Evolutionary conservation across 306 rosid genomes (phyloP).

Genomic region (Acacia melanoxylon): DNA sequence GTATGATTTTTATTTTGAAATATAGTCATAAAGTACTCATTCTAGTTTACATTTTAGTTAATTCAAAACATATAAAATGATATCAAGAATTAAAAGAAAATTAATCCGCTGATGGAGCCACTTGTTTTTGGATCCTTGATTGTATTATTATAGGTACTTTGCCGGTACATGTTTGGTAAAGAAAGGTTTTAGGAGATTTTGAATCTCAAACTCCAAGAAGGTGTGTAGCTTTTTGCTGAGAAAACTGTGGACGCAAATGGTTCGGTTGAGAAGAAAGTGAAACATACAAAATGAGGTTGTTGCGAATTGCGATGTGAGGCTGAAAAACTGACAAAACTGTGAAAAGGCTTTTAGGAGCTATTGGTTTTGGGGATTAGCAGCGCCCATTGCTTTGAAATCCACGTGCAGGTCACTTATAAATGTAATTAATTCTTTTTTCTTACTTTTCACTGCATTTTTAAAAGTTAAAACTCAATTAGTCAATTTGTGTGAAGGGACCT

Average conservation of each 20-base stretch:
- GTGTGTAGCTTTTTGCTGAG: neutral
- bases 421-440: too few species aligned
- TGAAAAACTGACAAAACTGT: constrained; percentile 17
- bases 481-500: too few species aligned
- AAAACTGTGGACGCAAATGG: constrained; percentile 27
- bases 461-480: too few species aligned
- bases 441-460: too few species aligned
- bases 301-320: neutral
- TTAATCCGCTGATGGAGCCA: neutral
- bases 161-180: neutral
- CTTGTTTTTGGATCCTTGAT: neutral
- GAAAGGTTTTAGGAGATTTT: neutral
- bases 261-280: neutral
- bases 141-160: neutral
- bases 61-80: too few species aligned
- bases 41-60: too few species aligned
- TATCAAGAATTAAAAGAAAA: neutral
- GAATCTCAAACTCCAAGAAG: neutral
- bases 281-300: neutral
- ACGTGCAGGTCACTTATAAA: neutral
- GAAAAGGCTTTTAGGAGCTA: neutral
- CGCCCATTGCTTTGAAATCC: constrained; percentile 37
- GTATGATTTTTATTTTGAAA: too few species aligned
- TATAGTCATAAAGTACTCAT: too few species aligned
- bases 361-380: neutral